Evolutionary conservation across 140 eudicot species (phyloP).

Genomic region (Stevia rebaudiana): DNA sequence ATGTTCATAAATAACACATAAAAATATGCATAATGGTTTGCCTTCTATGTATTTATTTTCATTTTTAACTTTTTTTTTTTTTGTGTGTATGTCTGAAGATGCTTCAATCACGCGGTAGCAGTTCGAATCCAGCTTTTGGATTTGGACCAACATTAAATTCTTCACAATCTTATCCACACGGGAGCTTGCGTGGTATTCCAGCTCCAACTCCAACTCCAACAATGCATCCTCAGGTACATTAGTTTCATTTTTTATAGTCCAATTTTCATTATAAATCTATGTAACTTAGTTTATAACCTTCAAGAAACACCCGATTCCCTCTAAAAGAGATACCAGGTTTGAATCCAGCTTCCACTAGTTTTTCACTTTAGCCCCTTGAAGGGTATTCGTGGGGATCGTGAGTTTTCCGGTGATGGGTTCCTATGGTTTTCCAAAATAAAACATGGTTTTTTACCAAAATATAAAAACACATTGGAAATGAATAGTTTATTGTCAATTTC

Average conservation of each 20-base stretch:
- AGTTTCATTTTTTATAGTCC: background rate
- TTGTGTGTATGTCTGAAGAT: conserved; percentile 27
- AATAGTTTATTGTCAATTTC: too few species aligned
- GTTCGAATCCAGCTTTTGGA: conserved; percentile 44
- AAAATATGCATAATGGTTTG: background rate
- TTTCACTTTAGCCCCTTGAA: too few species aligned
- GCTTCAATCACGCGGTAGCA: conserved; percentile 51
- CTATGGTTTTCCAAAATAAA: too few species aligned
- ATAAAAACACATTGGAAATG: too few species aligned
- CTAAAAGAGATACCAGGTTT: too few species aligned
- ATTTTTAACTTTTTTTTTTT: background rate
- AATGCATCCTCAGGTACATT: conserved; percentile 68
- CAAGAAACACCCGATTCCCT: too few species aligned
- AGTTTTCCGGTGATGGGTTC: too few species aligned
- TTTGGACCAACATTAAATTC: conserved; percentile 45
- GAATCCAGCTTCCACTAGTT: too few species aligned
- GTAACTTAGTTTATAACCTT: too few species aligned
- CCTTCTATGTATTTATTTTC: too few species aligned
- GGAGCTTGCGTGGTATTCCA: conserved; percentile 39
- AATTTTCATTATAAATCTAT: background rate
- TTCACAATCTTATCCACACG: conserved; percentile 56
- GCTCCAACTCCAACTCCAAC: conserved; percentile 41
- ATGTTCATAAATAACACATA: background rate
- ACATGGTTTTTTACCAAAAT: too few species aligned
- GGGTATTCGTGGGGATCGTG: too few species aligned